Conservation (phyloP, 768 basidiomycete species). For the Serendipita sp. region DNA sequence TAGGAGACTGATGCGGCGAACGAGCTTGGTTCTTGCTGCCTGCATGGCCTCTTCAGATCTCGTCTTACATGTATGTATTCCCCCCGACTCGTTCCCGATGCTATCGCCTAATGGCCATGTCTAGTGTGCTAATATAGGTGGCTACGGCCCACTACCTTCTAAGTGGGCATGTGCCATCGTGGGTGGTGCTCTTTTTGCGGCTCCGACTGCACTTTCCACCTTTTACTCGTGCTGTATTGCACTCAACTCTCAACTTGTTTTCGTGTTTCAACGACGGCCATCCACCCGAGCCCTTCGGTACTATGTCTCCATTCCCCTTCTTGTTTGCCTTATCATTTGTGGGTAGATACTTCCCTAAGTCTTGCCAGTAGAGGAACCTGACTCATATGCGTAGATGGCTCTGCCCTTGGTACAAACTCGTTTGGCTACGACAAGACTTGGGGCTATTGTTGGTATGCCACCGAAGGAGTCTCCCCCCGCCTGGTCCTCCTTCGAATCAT, state of each 20-base stretch:
- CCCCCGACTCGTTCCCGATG: background rate
- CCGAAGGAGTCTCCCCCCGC: background rate
- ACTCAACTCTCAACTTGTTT: constrained; percentile 5
- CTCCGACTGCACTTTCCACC: background rate
- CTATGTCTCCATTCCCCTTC: background rate
- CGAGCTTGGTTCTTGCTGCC: background rate
- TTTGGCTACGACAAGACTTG: constrained; percentile 1
- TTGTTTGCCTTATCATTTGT: background rate
- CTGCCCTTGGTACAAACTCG: background rate
- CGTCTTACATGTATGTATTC: background rate
- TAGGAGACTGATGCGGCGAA: background rate
- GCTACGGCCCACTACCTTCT: background rate
- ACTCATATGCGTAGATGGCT: background rate
- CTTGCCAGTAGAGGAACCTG: background rate
- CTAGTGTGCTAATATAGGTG: background rate
- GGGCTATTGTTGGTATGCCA: constrained; percentile 4
- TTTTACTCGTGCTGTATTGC: constrained; percentile 5
- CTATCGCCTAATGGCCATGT: background rate
- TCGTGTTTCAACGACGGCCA: background rate
- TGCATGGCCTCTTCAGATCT: constrained; percentile 4
- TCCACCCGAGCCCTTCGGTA: background rate
- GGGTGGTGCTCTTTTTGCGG: background rate
- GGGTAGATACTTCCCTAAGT: background rate
- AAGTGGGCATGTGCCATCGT: background rate
- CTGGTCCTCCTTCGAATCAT: background rate